phyloP scores from a whole-genome alignment of 352 stramenopile species.

The Phytopythium mirpurense region DNA sequence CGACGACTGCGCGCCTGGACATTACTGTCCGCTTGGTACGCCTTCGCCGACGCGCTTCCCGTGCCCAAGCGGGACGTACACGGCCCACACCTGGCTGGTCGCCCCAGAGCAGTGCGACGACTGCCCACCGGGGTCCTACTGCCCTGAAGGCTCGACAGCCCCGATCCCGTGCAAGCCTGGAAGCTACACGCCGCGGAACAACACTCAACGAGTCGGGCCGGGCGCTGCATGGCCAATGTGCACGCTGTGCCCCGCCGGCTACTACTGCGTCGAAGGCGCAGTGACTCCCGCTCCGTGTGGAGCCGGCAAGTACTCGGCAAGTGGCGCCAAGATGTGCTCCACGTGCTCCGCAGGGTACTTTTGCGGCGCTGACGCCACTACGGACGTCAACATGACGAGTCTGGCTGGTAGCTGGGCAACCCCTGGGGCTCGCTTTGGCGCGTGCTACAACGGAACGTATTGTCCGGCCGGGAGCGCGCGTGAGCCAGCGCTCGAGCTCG shows the following conservation, averaged over 20 bases:
- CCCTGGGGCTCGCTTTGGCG: slow-evolving; percentile 55
- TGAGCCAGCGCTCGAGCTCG: slow-evolving; percentile 59
- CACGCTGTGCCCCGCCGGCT: slow-evolving; percentile 71
- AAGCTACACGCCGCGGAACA: slow-evolving; percentile 69
- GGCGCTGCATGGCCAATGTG: slow-evolving; percentile 56
- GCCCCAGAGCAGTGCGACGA: slow-evolving; percentile 72
- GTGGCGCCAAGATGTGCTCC: slow-evolving; percentile 49
- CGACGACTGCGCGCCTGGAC: slow-evolving; percentile 59
- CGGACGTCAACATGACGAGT: slow-evolving; percentile 50
- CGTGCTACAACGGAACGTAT: slow-evolving; percentile 87
- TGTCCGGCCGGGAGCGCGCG: slow-evolving; percentile 61
- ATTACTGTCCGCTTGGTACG: slow-evolving; percentile 89
- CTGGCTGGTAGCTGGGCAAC: slow-evolving; percentile 48
- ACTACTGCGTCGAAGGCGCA: slow-evolving; percentile 69
- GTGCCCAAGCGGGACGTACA: slow-evolving; percentile 84
- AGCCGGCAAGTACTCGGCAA: slow-evolving; percentile 53
- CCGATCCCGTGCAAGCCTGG: slow-evolving; percentile 72
- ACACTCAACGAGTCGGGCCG: slow-evolving; percentile 59
- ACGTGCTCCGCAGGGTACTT: slow-evolving; percentile 73
- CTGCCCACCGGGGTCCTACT: slow-evolving; percentile 76
- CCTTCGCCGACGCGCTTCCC: slow-evolving; percentile 56
- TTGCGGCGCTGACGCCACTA: slow-evolving; percentile 69
- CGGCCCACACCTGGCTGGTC: slow-evolving; percentile 64
- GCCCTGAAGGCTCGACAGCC: slow-evolving; percentile 46
- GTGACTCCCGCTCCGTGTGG: slow-evolving; percentile 60